Conservation (phyloP, 2,329 filamentous ascomycete genomes). For the Atkinsonella texensis region DNA sequence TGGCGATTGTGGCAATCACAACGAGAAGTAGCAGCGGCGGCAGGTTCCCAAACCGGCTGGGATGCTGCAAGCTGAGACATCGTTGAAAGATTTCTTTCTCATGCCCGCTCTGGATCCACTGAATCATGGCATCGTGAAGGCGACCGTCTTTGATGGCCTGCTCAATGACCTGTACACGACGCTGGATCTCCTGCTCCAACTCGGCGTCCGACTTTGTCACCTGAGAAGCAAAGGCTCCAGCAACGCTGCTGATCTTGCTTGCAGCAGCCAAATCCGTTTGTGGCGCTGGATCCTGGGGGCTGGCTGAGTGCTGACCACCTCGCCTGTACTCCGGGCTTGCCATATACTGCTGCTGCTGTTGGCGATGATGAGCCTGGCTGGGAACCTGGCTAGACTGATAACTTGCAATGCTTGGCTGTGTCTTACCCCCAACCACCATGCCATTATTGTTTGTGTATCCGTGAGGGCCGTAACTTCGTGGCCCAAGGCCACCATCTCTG, state of each 20-base stretch:
- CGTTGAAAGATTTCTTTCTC: conserved; percentile 50
- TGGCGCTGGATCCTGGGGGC: conserved; percentile 20
- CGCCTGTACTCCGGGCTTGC: conserved; percentile 26
- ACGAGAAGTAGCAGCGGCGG: conserved; percentile 52
- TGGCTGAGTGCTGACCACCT: conserved; percentile 19
- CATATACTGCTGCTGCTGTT: conserved; percentile 19
- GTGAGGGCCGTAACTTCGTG: conserved; percentile 1
- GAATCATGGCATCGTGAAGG: conserved; percentile 50
- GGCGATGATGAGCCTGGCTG: conserved; percentile 13
- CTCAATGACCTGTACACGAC: conserved; percentile 47
- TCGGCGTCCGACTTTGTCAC: conserved; percentile 23
- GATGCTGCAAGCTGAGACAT: conserved; percentile 25
- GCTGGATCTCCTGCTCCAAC: conserved; percentile 36
- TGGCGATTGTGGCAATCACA: conserved; percentile 50
- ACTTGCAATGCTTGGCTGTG: conserved; percentile 21
- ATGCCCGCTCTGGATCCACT: conserved; percentile 53
- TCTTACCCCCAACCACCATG: conserved; percentile 13
- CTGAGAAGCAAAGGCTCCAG: conserved; percentile 23
- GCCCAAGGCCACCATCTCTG: conserved; percentile 1
- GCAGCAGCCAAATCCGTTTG: conserved; percentile 16
- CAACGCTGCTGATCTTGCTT: conserved; percentile 22
- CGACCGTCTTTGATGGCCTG: conserved; percentile 48
- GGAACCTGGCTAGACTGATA: conserved; percentile 21
- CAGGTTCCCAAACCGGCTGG: conserved; percentile 37
- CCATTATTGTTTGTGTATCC: conserved; percentile 15